phyloP scores from a whole-genome alignment of 345 rosid species.

The Theobroma cacao region DNA sequence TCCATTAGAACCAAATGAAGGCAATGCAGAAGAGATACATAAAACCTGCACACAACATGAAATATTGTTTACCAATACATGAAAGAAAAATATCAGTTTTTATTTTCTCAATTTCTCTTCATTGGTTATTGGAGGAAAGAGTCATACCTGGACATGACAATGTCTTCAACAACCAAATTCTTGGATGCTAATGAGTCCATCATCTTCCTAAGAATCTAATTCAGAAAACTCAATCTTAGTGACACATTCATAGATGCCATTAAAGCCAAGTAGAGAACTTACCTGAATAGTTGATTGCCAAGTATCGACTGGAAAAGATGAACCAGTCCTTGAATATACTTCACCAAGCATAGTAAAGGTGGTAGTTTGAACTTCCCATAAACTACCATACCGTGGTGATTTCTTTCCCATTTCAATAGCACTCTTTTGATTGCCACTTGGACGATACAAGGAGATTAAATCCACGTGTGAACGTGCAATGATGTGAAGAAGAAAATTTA shows the following conservation, averaged over 20 bases:
- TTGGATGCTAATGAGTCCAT: slow-evolving; percentile 70
- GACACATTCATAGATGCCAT: not conserved
- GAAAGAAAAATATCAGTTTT: not conserved
- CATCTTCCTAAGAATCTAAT: slow-evolving; percentile 75
- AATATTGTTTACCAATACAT: not conserved
- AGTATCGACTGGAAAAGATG: slow-evolving; percentile 51
- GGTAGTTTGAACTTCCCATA: slow-evolving; percentile 66
- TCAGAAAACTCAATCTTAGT: slow-evolving; percentile 16
- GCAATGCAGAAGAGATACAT: slow-evolving; percentile 73
- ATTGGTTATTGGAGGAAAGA: not conserved
- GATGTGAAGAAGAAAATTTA: slow-evolving; percentile 59
- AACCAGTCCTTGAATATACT: slow-evolving; percentile 48
- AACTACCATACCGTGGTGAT: slow-evolving; percentile 30
- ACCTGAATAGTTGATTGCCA: slow-evolving; percentile 78
- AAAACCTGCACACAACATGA: slow-evolving; percentile 51
- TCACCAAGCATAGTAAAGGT: slow-evolving; percentile 66
- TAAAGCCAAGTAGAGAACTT: slow-evolving; percentile 16
- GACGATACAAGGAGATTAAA: slow-evolving; percentile 34
- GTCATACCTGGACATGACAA: slow-evolving; percentile 59
- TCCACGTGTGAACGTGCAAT: slow-evolving; percentile 41
- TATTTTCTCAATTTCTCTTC: not conserved
- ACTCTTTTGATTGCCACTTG: slow-evolving; percentile 31
- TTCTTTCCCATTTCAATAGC: slow-evolving; percentile 41
- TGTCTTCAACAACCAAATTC: slow-evolving; percentile 57
- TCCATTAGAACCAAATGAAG: slow-evolving; percentile 69